These are phyloP conservation scores for Yamadazyma diospyri DNA, from an alignment of 1,139 yeast species.

Conservation along the genomic window DNA sequence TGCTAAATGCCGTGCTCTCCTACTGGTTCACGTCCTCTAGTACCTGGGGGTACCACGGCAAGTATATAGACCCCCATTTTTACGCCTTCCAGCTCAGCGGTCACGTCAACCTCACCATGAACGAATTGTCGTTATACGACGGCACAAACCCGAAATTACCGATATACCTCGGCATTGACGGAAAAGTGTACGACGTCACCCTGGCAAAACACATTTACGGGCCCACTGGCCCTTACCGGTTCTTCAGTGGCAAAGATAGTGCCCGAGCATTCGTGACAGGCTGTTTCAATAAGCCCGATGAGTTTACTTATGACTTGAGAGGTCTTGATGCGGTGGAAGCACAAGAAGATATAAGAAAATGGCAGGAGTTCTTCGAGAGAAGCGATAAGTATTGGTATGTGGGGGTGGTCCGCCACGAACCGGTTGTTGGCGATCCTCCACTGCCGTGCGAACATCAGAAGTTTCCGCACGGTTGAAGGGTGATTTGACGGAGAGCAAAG, in stretches of 20 bases:
- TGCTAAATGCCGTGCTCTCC: constrained; percentile 47
- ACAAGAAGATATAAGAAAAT: constrained; percentile 27
- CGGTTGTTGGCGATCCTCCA: constrained; percentile 33
- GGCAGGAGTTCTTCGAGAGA: constrained; percentile 53
- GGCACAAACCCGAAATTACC: constrained; percentile 54
- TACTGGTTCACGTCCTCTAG: constrained; percentile 47
- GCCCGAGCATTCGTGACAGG: constrained; percentile 79
- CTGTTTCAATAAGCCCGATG: constrained; percentile 56
- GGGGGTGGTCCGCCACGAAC: constrained; percentile 50
- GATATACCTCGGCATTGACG: constrained; percentile 62
- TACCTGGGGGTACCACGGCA: constrained; percentile 56
- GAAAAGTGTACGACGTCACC: constrained; percentile 68
- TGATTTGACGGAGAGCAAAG: not conserved
- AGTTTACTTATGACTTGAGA: constrained; percentile 65
- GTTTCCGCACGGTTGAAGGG: constrained; percentile 20
- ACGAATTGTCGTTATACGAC: constrained; percentile 48
- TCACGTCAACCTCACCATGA: constrained; percentile 36
- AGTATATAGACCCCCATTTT: constrained; percentile 46
- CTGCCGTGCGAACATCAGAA: constrained; percentile 34
- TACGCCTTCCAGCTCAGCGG: constrained; percentile 22
- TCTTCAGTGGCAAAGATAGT: constrained; percentile 66
- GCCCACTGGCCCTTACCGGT: constrained; percentile 58
- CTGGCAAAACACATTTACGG: constrained; percentile 57
- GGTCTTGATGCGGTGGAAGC: constrained; percentile 47
- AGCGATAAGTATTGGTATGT: constrained; percentile 60